Base-by-base conservation (phyloP, 768 basidiomycete species). In the Paxillus ammoniavirescens region DNA sequence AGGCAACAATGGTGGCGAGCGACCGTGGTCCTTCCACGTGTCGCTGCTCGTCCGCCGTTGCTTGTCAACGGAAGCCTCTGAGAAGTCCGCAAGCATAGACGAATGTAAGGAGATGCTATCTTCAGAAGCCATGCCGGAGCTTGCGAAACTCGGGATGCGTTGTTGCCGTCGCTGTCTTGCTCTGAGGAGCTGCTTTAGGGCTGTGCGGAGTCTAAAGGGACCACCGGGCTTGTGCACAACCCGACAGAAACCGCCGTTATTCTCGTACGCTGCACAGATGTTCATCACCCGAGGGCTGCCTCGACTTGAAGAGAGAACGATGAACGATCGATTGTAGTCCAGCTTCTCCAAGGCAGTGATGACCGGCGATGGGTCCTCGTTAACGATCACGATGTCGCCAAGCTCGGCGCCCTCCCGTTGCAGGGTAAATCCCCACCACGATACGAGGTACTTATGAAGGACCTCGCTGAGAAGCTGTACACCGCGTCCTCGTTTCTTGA, bases 181-280 rank as follows among this genome's bases (percentile, higher is more conserved):
- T 36, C 70, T 69, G 31, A 70, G 61, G 5, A 70, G 59, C 37
- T 70, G 79, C 62, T 84, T 86, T 54, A 95, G 72, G 21, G 84
- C 79, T 5, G 77, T 67, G 26, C 84, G 79, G 52, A 96, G 77
- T 18, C 87, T 82, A 42, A 82, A 81, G 3, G 94, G 94, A 2
- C 93, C 92, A 23, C 85, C 85, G 9, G 94, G 94, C 67, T 97
- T 98, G 79, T 87, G 90, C 12, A 95, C 72, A 21, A 93, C 76
- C n/a, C 90, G 86, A 69, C 90, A 93, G 69, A 91, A 89, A 26
- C 93, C 93, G 8, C 94, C 94, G 10, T 86, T 81, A 41, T 77
- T 76, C 65, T 93, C 91, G 64, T 89, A 86, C 18, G 89, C 84
- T 53, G 75, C 79, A 50, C 84, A 83, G 13, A 83, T 79, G 9